Evolutionary conservation across 2,329 filamentous ascomycete genomes (phyloP), one percentile per base, ranked within the genome.

Genomic region (Fusarium piperis): DNA sequence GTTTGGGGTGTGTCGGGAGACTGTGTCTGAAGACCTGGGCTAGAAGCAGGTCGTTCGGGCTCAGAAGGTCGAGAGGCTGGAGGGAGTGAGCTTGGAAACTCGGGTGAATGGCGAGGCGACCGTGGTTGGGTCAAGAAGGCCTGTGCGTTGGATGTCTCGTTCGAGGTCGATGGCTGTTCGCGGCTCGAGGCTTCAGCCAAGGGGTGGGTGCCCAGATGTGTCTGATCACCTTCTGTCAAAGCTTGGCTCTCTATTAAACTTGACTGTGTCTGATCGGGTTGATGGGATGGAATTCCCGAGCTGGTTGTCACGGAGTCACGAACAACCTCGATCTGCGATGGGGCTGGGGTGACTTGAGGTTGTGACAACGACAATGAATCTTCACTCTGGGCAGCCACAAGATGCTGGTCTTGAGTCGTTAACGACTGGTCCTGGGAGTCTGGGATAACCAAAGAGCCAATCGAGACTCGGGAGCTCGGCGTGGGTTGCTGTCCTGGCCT

Each of bases 231-330:
- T 48, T 39, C 51, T 38, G 67, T 66, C 18, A 33, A 23, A 16
- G 60, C 48, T 15, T 58, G 53, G 6, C 60, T 68, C 13, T 30
- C 60, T 9, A 23, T n/a, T 30, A 33, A 41, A 28, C 26, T 36
- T 32, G 23, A n/a, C 28, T 32, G 67, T 44, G 59, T 30, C 18
- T 64, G 71, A 18, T 70, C 62, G 36, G 70, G 76, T 59, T 80
- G 79, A 48, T 60, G 78, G 33, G 78, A 80, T 7, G 77, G 74
- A 61, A 79, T 77, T 18, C 74, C 67, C 8, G 62, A 70, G 23
- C 55, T 57, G 23, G 59, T 58, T 28, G 44, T 61, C 18, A 59
- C 62, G 6, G 68, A 73, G 18, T 72, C 65, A 38, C 53, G 64
- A 20, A 72, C 41, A 53, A 67, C 30, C 33, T 64, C 66, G 23